Evolutionary conservation across 164 flowering plant genomes (phyloP).

Genomic region (Aristolochia californica): DNA sequence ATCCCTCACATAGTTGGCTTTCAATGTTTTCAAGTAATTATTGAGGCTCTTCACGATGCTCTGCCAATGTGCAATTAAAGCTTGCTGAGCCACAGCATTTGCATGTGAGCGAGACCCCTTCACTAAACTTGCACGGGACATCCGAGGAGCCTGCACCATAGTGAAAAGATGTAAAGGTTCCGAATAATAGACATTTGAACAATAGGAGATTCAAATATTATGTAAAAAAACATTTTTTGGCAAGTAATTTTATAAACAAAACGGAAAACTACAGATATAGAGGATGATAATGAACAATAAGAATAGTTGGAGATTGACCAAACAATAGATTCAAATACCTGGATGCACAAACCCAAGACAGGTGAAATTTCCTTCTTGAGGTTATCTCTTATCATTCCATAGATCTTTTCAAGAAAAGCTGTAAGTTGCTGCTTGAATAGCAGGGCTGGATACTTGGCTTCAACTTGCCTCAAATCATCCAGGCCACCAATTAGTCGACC

Average conservation of each 20-base stretch:
- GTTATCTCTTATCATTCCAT: constrained; percentile 97
- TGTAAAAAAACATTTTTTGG: too few species aligned
- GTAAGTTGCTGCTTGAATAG: constrained; percentile 97
- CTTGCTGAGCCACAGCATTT: constrained; percentile 94
- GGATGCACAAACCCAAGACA: constrained; percentile 87
- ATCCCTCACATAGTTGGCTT: constrained; percentile 69
- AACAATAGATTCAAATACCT: constrained; percentile 36
- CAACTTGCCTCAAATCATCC: constrained; percentile 85
- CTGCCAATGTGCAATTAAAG: constrained; percentile 95
- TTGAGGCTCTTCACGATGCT: constrained; percentile 82
- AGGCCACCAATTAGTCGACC: constrained; percentile 61
- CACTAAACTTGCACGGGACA: constrained; percentile 80
- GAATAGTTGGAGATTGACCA: too few species aligned
- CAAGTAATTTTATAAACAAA: too few species aligned
- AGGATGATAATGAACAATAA: too few species aligned
- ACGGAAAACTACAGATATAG: too few species aligned
- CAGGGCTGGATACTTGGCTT: constrained; percentile 97
- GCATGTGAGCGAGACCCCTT: constrained; percentile 85
- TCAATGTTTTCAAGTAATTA: constrained; percentile 60
- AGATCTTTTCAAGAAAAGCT: constrained; percentile 95
- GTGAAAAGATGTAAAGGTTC: not conserved
- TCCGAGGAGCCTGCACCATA: constrained; percentile 72
- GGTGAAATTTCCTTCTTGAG: constrained; percentile 97
- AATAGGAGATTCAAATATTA: not conserved
- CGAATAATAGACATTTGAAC: not conserved